phyloP scores from a whole-genome alignment of 2,329 filamentous ascomycete genomes.

The Trichoderma oligosporum region DNA sequence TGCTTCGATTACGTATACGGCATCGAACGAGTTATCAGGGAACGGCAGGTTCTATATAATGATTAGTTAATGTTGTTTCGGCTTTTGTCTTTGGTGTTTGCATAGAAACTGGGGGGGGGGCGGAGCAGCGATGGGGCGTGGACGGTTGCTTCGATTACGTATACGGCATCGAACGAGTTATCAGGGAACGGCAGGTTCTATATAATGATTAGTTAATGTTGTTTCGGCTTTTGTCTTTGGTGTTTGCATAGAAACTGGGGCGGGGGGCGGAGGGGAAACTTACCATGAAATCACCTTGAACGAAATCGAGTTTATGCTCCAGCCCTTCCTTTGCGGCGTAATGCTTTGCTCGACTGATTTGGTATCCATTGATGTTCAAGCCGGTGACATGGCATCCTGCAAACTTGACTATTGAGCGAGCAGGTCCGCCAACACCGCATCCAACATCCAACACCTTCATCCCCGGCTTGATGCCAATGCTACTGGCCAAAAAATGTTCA shows the following conservation, averaged over 20 bases:
- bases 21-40: constrained; percentile 86
- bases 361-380: constrained; percentile 99
- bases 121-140: constrained; percentile 68
- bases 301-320: constrained; percentile 73
- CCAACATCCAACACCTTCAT: constrained; percentile 95
- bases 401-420: constrained; percentile 94
- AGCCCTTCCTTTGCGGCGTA: constrained; percentile 82
- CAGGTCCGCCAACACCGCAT: constrained; percentile 93
- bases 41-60: constrained; percentile 81
- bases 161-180: constrained; percentile 89
- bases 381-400: constrained; percentile 84
- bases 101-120: background rate
- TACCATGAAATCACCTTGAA: constrained; percentile 96
- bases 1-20: constrained; percentile 95
- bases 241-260: background rate
- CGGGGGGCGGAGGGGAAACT: constrained; percentile 19
- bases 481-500: constrained; percentile 93
- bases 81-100: background rate
- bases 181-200: constrained; percentile 93
- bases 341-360: constrained; percentile 85
- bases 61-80: constrained; percentile 20
- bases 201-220: constrained; percentile 20
- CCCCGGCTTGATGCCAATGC: constrained; percentile 77
- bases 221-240: background rate
- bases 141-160: constrained; percentile 95